A percentile compares a stretch with the other conserved stretches of the same genome.
phyloP scores from a whole-genome alignment of 2,329 filamentous ascomycete species.

The Pseudopyrenochaeta lycopersici region DNA sequence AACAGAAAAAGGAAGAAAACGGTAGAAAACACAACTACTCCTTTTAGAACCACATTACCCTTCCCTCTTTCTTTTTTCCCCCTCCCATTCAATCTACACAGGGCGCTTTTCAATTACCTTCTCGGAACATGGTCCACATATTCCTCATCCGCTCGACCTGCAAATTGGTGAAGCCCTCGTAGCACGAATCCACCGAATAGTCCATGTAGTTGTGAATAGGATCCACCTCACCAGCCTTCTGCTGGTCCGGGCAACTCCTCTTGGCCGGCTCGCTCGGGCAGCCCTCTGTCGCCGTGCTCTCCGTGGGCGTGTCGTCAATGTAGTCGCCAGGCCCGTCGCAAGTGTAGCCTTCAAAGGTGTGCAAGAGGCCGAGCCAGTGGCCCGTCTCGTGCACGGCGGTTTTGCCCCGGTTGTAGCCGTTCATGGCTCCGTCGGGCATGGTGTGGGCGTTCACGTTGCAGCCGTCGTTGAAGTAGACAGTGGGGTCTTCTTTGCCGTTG shows the following conservation, averaged over 20 bases:
- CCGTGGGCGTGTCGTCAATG: slow-evolving; percentile 55
- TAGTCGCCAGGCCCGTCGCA: slow-evolving; percentile 57
- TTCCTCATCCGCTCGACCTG: slow-evolving; percentile 62
- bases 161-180: slow-evolving; percentile 60
- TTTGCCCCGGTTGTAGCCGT: slow-evolving; percentile 60
- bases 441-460: slow-evolving; percentile 66
- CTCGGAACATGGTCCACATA: slow-evolving; percentile 59
- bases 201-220: slow-evolving; percentile 69
- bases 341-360: slow-evolving; percentile 57
- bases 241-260: slow-evolving; percentile 59
- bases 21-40: background rate
- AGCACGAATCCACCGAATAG: slow-evolving; percentile 65
- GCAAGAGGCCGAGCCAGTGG: slow-evolving; percentile 58
- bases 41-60: background rate
- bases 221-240: slow-evolving; percentile 51
- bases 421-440: slow-evolving; percentile 61
- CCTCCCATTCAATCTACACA: background rate
- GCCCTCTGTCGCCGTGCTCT: slow-evolving; percentile 60
- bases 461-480: slow-evolving; percentile 61
- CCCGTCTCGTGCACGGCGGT: slow-evolving; percentile 60
- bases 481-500: slow-evolving; percentile 48
- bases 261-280: slow-evolving; percentile 61
- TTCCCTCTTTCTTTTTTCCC: background rate
- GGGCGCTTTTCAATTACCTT: slow-evolving; percentile 39
- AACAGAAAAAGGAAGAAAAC: background rate